A percentile compares a stretch with the other conserved stretches of the same genome.
Evolutionary conservation across 768 basidiomycete genomes (phyloP).

Genomic region (Cystobasidium tubakii): DNA sequence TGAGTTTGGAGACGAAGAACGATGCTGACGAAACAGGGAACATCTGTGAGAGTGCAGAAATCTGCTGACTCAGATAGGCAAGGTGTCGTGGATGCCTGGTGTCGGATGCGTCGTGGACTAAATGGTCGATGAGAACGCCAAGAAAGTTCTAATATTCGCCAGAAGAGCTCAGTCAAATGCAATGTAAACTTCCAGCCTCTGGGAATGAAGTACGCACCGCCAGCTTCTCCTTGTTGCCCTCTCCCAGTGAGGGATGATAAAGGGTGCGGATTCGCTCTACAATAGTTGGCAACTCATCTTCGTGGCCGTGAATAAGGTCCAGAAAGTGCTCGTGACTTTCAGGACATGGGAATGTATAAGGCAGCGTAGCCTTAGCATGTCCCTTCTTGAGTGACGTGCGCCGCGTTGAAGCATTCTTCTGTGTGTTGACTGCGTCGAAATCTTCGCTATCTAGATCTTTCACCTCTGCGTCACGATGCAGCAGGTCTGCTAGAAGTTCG

Average conservation of each 20-base stretch:
- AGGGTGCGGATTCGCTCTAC: slow-evolving; percentile 83
- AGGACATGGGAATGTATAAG: slow-evolving; percentile 89
- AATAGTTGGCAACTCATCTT: slow-evolving; percentile 65
- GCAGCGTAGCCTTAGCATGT: slow-evolving; percentile 53
- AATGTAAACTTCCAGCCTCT: neutral
- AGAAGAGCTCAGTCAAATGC: neutral
- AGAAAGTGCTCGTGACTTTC: slow-evolving; percentile 78
- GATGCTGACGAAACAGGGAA: slow-evolving; percentile 76
- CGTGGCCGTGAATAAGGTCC: slow-evolving; percentile 64
- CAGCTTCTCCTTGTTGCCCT: slow-evolving; percentile 84
- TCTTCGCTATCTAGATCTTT: slow-evolving; percentile 48
- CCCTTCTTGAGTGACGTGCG: no score
- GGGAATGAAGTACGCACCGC: slow-evolving; percentile 57
- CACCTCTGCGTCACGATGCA: slow-evolving; percentile 48
- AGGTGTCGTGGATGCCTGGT: slow-evolving; percentile 40
- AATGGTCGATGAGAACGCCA: slow-evolving; percentile 77
- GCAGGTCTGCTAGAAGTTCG: slow-evolving; percentile 50
- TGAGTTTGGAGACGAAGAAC: slow-evolving; percentile 72
- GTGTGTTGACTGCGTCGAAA: neutral
- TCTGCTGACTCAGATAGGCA: slow-evolving; percentile 62
- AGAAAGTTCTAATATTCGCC: slow-evolving; percentile 59
- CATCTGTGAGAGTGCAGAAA: slow-evolving; percentile 67
- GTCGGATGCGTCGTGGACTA: slow-evolving; percentile 66
- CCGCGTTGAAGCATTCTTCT: neutral
- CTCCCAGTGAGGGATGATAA: slow-evolving; percentile 84